Evolutionary conservation across 225 moss, liverwort and hornwort species (phyloP), one percentile per base, ranked within the genome.

Genomic region (Antitrichia curtipendula): DNA sequence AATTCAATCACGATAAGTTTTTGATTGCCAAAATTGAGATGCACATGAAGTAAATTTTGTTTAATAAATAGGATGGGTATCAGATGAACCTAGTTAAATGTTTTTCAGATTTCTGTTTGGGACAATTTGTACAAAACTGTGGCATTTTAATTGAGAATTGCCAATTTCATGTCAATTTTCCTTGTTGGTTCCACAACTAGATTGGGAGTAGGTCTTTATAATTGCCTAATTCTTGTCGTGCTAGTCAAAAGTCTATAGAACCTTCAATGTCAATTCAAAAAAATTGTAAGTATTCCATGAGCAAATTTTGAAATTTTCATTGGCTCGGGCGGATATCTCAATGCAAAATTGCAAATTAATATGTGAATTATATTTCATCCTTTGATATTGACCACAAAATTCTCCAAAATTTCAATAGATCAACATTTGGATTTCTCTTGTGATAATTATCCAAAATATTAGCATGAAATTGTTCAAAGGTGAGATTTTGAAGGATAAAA

Each of bases 181-280:
- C 14, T 52, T 36, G 3, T 75, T 34, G 32, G 24, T 22, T 76
- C 9, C 1, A 14, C 6, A 36, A n/a, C 3, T 34, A 36, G 76
- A 1, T 36, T 76, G 54, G 2, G 13, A 54, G 1, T 3, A 54
- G 25, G 54, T 54, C 1, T 36, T 2, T 13, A 29, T 20, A 54
- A 13, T 22, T 8, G 52, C 22, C 34, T 52, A 52, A 50, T 34
- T 52, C 34, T 75, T 52, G 13, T 8, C 13, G n/a, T n/a, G 10
- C 3, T 25, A 16, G 10, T n/a, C 7, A 77, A 77, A 76, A 77
- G 24, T n/a, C 22, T n/a, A 1, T 16, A 9, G 14, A 77, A 25
- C 2, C 6, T 0, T 54, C 4, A 6, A 24, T 1, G 0, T 4
- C 10, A n/a, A 54, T n/a, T 14, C 6, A 9, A 2, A 15, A 4